phyloP scores from a whole-genome alignment of 2,329 filamentous ascomycete species.

The Fulvia fulva region DNA sequence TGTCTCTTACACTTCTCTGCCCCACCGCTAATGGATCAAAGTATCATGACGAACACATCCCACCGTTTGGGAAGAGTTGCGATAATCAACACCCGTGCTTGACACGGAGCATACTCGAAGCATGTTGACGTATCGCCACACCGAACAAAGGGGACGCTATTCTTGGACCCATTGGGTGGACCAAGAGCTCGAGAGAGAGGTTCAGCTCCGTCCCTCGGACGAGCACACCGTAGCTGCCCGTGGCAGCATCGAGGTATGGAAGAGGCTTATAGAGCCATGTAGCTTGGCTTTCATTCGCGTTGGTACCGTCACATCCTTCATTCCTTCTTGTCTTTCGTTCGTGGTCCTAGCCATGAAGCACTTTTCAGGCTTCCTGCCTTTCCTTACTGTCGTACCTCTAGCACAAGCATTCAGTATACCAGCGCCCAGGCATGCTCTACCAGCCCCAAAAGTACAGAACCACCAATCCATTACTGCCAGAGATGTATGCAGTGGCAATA shows the following conservation, averaged over 20 bases:
- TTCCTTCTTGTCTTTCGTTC: background rate
- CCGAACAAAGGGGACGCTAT: background rate
- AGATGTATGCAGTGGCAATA: slow-evolving; percentile 27
- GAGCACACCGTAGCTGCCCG: background rate
- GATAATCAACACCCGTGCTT: background rate
- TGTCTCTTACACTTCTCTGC: background rate
- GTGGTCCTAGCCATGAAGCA: background rate
- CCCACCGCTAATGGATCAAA: background rate
- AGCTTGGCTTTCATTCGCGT: background rate
- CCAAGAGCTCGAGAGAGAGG: background rate
- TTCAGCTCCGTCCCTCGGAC: background rate
- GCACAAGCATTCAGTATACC: background rate
- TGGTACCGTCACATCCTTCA: background rate
- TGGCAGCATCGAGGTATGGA: background rate
- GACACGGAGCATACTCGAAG: background rate
- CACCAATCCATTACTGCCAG: background rate
- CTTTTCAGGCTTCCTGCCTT: background rate
- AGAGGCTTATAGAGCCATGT: slow-evolving; percentile 2
- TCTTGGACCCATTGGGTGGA: slow-evolving; percentile 2
- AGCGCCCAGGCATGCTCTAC: background rate
- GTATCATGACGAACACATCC: background rate
- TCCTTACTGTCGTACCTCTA: background rate
- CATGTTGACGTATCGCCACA: slow-evolving; percentile 1
- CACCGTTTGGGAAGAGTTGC: background rate
- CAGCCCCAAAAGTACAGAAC: background rate